Evolutionary conservation across 2,329 filamentous ascomycete species (phyloP), one percentile per base, ranked within the genome.

Genomic region (Chrysoporthe austroafricana): DNA sequence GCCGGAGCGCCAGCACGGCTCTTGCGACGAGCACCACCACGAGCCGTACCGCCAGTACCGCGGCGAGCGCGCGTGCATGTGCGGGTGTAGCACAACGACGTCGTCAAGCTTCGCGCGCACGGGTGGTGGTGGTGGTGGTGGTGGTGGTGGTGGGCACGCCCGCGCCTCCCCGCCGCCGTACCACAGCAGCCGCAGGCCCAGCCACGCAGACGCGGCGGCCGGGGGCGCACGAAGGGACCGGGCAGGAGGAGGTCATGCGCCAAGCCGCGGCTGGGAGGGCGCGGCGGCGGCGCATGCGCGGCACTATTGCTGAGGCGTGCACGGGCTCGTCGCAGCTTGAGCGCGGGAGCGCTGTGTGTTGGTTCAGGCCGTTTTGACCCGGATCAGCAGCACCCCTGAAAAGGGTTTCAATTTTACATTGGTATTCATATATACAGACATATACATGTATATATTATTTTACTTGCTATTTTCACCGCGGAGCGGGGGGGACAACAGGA

Each of bases 121-220:
- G 26, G 26, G 26, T 26, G 26, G 26, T 26, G 26, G 26, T 26
- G 26, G 26, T 26, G 26, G 26, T 26, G 26, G 26, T 26, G 26
- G 21, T 26, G 21, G n/a, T 32, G 21, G 21, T 21, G 21, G 21
- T 21, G 5, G 61, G n/a, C 43, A 62, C 43, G 21, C 42, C 52
- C 39, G 43, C 44, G n/a, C 36, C 26, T 50, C 62, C 11, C 64
- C 50, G 52, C 50, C 57, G 46, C 21, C 50, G 46, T 56, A 46
- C 42, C 36, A 26, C 34, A 46, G 48, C 11, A 46, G 48, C 11
- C 44, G 60, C 21, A 42, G 60, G 36, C 16, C 48, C 26, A 36
- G 39, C 6, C 26, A 11, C 18, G 16, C 26, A 21, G 43, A 36
- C 21, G 44, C 32, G 32, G n/a, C 26, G 48, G 21, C 14, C 6